Percentiles rank a stretch among this genome's conserved stretches.
Conservation (phyloP, 1,284 basidiomycete genomes). For the Amylostereum areolatum region DNA sequence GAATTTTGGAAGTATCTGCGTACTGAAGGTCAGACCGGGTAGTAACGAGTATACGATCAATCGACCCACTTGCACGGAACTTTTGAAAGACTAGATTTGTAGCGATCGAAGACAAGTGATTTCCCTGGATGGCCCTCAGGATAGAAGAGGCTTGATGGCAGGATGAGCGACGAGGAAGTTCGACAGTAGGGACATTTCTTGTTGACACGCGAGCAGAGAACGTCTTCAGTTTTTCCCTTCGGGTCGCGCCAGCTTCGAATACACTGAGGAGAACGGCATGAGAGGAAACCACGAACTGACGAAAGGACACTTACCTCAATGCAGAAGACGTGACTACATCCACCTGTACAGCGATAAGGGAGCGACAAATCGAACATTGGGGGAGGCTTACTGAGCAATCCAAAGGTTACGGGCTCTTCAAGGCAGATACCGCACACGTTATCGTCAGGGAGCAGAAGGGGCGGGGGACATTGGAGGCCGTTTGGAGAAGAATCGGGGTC, state of each 20-base stretch:
- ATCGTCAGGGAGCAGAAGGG: conserved; percentile 27
- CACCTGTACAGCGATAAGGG: conserved; percentile 31
- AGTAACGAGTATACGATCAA: background rate
- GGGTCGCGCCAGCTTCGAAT: conserved; percentile 67
- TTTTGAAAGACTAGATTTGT: conserved; percentile 65
- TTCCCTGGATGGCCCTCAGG: conserved; percentile 48
- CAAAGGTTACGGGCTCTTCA: conserved; percentile 62
- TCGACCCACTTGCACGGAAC: conserved; percentile 55
- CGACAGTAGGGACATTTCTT: conserved; percentile 77
- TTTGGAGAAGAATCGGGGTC: conserved; percentile 6
- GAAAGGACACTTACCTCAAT: conserved; percentile 37
- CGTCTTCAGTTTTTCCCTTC: conserved; percentile 43
- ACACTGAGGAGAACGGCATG: conserved; percentile 37
- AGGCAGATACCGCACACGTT: conserved; percentile 61
- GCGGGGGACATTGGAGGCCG: conserved; percentile 14
- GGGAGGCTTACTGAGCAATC: conserved; percentile 49
- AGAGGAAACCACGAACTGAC: conserved; percentile 2
- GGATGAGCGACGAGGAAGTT: conserved; percentile 53
- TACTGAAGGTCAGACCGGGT: background rate
- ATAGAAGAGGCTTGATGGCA: conserved; percentile 63
- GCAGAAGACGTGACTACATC: conserved; percentile 72
- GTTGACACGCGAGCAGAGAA: conserved; percentile 47
- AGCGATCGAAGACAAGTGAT: conserved; percentile 40
- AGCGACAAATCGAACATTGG: background rate
- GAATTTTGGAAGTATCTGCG: conserved; percentile 58